A percentile compares a stretch with the other conserved stretches of the same genome.
These are phyloP conservation scores for Coemansia sp. DNA, from an alignment of 192 early-diverging fungal genomes.

Conservation along the genomic window DNA sequence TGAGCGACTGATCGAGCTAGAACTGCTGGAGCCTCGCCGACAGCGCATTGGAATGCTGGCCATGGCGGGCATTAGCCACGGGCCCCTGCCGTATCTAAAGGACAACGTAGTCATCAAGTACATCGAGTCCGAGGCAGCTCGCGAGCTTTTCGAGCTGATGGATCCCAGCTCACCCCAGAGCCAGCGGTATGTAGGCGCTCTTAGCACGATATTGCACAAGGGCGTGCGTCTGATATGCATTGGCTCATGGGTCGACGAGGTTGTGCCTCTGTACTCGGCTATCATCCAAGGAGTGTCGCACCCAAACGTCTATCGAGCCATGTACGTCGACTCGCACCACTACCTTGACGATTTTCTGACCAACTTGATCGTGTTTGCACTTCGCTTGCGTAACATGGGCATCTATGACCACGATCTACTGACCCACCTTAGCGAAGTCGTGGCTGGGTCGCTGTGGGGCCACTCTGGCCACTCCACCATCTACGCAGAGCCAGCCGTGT, in stretches of 20 bases:
- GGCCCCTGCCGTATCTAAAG: slow-evolving; percentile 80
- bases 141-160: slow-evolving; percentile 94
- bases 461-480: slow-evolving; percentile 90
- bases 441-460: slow-evolving; percentile 85
- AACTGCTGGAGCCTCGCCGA: slow-evolving; percentile 59
- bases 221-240: slow-evolving; percentile 77
- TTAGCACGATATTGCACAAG: slow-evolving; percentile 61
- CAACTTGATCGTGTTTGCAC: slow-evolving; percentile 79
- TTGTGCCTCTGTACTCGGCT: slow-evolving; percentile 86
- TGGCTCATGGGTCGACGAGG: slow-evolving; percentile 93
- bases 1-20: slow-evolving; percentile 67
- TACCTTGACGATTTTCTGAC: slow-evolving; percentile 85
- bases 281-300: slow-evolving; percentile 67
- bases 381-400: slow-evolving; percentile 85
- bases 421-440: slow-evolving; percentile 78
- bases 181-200: slow-evolving; percentile 66
- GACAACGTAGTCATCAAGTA: slow-evolving; percentile 83
- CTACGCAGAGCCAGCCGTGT: slow-evolving; percentile 88
- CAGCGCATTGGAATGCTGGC: slow-evolving; percentile 79
- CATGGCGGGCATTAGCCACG: slow-evolving; percentile 93
- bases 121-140: slow-evolving; percentile 85
- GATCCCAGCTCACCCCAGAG: slow-evolving; percentile 70
- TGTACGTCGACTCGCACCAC: slow-evolving; percentile 85
- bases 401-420: slow-evolving; percentile 84
- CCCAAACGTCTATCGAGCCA: slow-evolving; percentile 82